These are phyloP conservation scores for Ceratobasidium sp. DNA, from an alignment of 1,284 basidiomycete species.

Conservation along the genomic window DNA sequence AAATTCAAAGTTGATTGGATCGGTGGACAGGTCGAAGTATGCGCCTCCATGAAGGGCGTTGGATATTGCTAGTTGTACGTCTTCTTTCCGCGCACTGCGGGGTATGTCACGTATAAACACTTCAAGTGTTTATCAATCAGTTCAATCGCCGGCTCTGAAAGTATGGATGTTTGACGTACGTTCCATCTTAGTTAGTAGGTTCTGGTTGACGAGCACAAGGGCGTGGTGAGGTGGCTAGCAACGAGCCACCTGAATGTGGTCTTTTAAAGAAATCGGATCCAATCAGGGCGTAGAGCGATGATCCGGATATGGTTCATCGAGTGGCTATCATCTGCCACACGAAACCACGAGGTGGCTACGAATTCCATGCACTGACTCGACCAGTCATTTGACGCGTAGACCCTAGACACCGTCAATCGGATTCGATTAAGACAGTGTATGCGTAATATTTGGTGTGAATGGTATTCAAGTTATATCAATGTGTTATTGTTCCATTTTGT, in stretches of 20 bases:
- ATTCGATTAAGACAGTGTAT: no score
- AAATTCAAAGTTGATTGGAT: conserved; percentile 59
- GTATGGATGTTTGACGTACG: neutral
- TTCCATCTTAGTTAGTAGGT: neutral
- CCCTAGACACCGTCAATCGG: no score
- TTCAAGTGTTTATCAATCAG: neutral
- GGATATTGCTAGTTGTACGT: conserved; percentile 6
- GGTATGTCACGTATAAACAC: conserved; percentile 16
- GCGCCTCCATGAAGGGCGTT: conserved; percentile 20
- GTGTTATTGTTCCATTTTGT: no score
- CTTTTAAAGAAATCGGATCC: no score
- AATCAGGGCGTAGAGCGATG: no score
- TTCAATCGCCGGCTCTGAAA: neutral
- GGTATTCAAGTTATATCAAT: neutral
- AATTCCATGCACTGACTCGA: no score
- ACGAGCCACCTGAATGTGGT: neutral
- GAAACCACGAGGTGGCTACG: no score
- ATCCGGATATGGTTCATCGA: no score
- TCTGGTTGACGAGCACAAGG: neutral
- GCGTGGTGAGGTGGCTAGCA: neutral
- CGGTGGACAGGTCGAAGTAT: neutral
- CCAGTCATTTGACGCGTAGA: no score
- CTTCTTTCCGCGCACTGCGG: neutral
- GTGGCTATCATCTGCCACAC: no score
- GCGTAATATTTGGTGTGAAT: neutral